A percentile compares a stretch with the other conserved stretches of the same genome.
These are phyloP conservation scores for Fusarium sororula DNA, from an alignment of 2,329 filamentous ascomycete species.

Conservation along the genomic window DNA sequence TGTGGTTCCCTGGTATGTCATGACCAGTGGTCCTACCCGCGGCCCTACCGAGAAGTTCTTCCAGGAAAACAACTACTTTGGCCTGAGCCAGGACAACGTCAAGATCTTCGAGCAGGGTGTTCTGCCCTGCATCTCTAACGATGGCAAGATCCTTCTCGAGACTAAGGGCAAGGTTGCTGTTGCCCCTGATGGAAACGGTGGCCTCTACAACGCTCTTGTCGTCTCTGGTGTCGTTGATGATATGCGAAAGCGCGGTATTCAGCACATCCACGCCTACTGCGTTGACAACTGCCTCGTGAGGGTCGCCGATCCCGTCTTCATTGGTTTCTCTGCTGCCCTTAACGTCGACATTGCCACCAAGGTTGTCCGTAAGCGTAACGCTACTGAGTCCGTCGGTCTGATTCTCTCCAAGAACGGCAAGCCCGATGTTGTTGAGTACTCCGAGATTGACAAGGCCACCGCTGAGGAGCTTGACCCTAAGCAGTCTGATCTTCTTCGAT, in stretches of 20 bases:
- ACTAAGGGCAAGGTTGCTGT: constrained; percentile 90
- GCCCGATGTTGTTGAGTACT: constrained; percentile 98
- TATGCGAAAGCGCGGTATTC: constrained; percentile 86
- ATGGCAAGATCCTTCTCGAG: constrained; percentile 96
- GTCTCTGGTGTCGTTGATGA: constrained; percentile 82
- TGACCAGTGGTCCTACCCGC: constrained; percentile 96
- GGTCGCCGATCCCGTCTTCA: constrained; percentile 95
- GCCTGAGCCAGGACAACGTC: constrained; percentile 84
- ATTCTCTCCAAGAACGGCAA: constrained; percentile 95
- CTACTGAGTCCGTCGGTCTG: constrained; percentile 93
- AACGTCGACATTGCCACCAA: constrained; percentile 97
- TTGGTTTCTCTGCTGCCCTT: constrained; percentile 89
- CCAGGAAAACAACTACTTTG: constrained; percentile 88
- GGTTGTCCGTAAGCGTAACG: constrained; percentile 98
- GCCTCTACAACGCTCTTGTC: constrained; percentile 92
- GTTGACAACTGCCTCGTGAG: constrained; percentile 99
- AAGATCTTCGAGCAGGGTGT: constrained; percentile 97
- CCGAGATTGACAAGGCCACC: constrained; percentile 90
- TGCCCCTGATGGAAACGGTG: constrained; percentile 96
- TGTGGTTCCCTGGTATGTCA: constrained; percentile 96
- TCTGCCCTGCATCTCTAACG: constrained; percentile 94
- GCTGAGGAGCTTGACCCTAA: constrained; percentile 87
- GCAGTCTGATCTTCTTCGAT: constrained; percentile 85
- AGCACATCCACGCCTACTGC: constrained; percentile 97
- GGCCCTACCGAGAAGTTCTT: constrained; percentile 95